Evolutionary conservation across 768 basidiomycete genomes (phyloP), one percentile per base, ranked within the genome.

Genomic region (Pleurotus djamor): DNA sequence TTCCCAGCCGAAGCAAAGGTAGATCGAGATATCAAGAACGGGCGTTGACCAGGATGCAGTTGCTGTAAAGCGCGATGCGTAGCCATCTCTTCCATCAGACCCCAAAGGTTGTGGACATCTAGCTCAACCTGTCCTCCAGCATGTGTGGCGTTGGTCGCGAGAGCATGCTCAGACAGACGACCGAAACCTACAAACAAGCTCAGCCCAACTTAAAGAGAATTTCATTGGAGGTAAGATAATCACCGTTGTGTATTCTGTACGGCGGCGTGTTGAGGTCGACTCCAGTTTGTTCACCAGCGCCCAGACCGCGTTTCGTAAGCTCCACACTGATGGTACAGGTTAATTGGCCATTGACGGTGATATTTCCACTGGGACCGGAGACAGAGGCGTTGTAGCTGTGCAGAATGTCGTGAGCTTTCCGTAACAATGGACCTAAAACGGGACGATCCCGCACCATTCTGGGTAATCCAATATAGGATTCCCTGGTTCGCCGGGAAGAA

Each of bases 61-160:
- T 41, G 38, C n/a, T 41, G 38, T 9, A 41, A n/a, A 4, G 87
- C 87, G 21, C 81, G 69, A 71, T 88, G 77, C 4, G 89, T 88
- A 1, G 88, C 74, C 62, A 81, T 81, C 63, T 85, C 87, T 67
- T 89, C 86, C 85, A 89, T 86, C 65, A 84, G 68, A 14, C 89
- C 88, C 78, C 82, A 91, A 58, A 90, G 61, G 68, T 87, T 91
- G 69, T 91, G 89, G 13, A 81, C 78, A 62, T 91, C 87, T 35
- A 88, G 74, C 63, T 91, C 88, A 9, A 75, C 77, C 58, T 79
- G 76, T 0, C 89, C 90, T 48, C 78, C 78, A 5, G 75, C 74
- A 68, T 91, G 87, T 0, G 88, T 87, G 0, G 88, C 88, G 62
- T 91, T 91, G 2, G 87, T 88, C 2, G 87, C 85, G 16, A 91